Evolutionary conservation across 1,284 basidiomycete genomes (phyloP), one percentile per base, ranked within the genome.

Genomic region (Pyrrhoderma lamaoense): DNA sequence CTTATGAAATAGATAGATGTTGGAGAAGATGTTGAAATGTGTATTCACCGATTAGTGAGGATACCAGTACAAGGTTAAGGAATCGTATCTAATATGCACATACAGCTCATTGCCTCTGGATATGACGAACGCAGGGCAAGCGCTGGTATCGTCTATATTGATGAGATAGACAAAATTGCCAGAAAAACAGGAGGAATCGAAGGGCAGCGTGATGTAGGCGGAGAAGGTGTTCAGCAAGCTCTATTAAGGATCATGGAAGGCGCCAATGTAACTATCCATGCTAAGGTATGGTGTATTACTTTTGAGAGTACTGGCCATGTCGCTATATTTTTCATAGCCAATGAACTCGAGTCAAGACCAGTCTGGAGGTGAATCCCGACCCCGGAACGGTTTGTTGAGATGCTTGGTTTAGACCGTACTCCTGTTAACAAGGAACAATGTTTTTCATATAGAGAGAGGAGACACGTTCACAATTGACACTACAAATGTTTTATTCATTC

Each of bases 181-280:
- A 76, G 85, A 36, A 85, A 82, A 53, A 70, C 76, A 3, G 69
- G 67, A 9, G 83, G 86, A 11, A 69, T 71, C 19, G 86, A 89
- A 60, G 77, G 85, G 3, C 85, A 87, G 1, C 82, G 92, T 46
- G 95, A 98, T 63, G 93, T 98, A 0, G 88, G 91, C 18, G 94
- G 94, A 3, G 93, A 96, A 72, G 94, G 94, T 34, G 94, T 98
- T 2, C 94, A 98, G 62, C 94, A 97, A 66, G 81, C 91, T 8
- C 73, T 98, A 19, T 72, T 98, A 1, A 78, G 93, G 44, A 87
- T 97, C 78, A 85, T 98, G 74, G 94, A 98, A 70, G 94, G 94
- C 1, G 85, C 90, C 0, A 72, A 83, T 3, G 76, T 98, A 21
- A 85, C 83, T 8, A 76, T 97, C 55, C 90, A 83, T 57, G 80